Evolutionary conservation across 768 basidiomycete species (phyloP).

Genomic region (Basidioascus undulatus): DNA sequence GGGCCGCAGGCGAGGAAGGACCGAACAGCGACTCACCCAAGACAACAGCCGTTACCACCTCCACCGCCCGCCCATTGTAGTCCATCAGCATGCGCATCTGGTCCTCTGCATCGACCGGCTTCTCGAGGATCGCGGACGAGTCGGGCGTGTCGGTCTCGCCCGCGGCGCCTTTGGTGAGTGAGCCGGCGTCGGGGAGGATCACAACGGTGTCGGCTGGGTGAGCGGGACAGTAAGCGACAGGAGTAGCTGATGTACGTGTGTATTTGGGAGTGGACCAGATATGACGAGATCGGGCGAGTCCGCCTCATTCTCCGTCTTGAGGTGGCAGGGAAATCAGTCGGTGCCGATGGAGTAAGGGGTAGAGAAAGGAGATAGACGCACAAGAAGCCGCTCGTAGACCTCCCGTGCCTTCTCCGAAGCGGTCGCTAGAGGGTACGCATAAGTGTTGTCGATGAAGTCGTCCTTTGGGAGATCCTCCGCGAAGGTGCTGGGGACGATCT

Average conservation of each 20-base stretch:
- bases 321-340: not conserved
- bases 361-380: slow-evolving; percentile 16
- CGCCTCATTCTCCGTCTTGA: slow-evolving; percentile 31
- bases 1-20: too few species aligned
- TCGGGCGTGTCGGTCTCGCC: too few species aligned
- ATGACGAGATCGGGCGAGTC: slow-evolving; percentile 61
- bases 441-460: slow-evolving; percentile 37
- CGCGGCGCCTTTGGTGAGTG: too few species aligned
- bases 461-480: slow-evolving; percentile 45
- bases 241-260: too few species aligned
- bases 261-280: slow-evolving; percentile 24
- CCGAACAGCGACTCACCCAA: slow-evolving; percentile 34
- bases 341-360: not conserved
- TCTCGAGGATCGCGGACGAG: slow-evolving; percentile 78
- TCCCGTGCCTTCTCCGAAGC: slow-evolving; percentile 35
- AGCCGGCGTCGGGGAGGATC: too few species aligned
- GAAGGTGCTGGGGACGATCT: slow-evolving; percentile 53
- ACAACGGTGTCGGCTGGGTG: too few species aligned
- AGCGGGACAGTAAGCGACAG: too few species aligned
- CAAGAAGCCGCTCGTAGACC: slow-evolving; percentile 43
- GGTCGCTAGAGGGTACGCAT: slow-evolving; percentile 52
- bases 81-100: slow-evolving; percentile 69
- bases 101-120: slow-evolving; percentile 53
- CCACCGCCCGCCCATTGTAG: slow-evolving; percentile 61
- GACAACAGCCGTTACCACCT: slow-evolving; percentile 76